Evolutionary conservation across 2,329 filamentous ascomycete species (phyloP).

Genomic region (Diaporthe citriasiana): DNA sequence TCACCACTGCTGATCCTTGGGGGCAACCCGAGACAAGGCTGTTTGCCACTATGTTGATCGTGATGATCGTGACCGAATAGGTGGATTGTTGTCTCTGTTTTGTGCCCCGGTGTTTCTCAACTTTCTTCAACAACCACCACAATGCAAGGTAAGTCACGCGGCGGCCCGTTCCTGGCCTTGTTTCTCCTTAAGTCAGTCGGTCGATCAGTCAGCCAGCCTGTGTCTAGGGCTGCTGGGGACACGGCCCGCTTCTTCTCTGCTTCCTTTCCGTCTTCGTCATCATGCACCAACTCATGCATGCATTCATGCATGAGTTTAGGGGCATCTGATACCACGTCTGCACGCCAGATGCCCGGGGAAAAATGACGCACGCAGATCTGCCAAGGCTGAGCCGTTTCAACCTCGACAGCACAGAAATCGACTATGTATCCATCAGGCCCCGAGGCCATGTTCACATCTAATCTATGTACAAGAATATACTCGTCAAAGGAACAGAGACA

Average conservation of each 20-base stretch:
- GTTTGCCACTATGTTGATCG: slow-evolving; percentile 20
- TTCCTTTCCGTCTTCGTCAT: slow-evolving; percentile 5
- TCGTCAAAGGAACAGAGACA: neutral
- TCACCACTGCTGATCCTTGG: slow-evolving; percentile 12
- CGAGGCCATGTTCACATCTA: neutral
- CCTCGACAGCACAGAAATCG: neutral
- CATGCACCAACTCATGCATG: slow-evolving; percentile 10
- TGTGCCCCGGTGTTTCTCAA: neutral
- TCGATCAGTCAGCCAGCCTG: neutral
- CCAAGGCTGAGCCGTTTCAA: slow-evolving; percentile 6
- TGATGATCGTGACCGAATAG: slow-evolving; percentile 2
- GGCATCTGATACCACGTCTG: neutral
- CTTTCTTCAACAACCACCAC: slow-evolving; percentile 6
- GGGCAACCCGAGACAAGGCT: slow-evolving; percentile 22
- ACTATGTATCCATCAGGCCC: neutral
- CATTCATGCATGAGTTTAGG: neutral
- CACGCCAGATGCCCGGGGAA: neutral
- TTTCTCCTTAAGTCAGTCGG: neutral
- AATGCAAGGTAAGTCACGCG: neutral
- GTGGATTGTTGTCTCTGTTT: neutral
- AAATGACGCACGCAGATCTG: slow-evolving; percentile 19
- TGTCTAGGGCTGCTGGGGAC: slow-evolving; percentile 10
- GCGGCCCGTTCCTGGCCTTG: slow-evolving; percentile 25
- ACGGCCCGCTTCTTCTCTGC: slow-evolving; percentile 20
- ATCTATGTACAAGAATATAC: neutral